Base-by-base conservation (phyloP, 805 yeast genomes). In the Candida insectorum region DNA sequence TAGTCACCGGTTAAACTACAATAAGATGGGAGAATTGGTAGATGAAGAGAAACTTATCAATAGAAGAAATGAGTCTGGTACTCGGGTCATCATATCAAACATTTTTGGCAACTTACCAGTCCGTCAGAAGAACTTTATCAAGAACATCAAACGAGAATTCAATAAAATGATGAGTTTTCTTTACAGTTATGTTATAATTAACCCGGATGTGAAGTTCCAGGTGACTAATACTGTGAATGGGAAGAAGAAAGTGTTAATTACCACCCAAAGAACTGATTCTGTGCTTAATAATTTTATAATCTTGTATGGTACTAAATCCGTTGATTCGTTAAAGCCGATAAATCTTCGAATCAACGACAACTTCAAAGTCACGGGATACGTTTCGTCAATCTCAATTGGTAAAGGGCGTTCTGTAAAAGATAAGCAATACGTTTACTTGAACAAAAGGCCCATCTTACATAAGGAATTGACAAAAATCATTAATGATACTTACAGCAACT, bases 301-400 rank as follows among this genome's bases (percentile, higher is more conserved):
- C 34, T 69, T 91, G 0, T 89, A 71, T 62, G 96, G 97, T 0
- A 58, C 83, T 10, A 72, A 69, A 32, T 80, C 83, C 4, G 60
- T 74, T 34, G 63, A 74, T 30, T 82, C 86, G 0, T 57, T 91
- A 4, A 53, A 70, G 3, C 69, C 73, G 0, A 41, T 91, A 0
- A 62, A 71, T 6, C 23, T 79, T 1, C 40, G 43, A 0, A 16
- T 35, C 10, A 44, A 65, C 30, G 49, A 60, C 37, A 37, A 37
- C 41, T 52, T 77, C 6, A 31, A 40, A 6, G 47, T 81, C 0
- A 43, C 42, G 4, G 98, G 98, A 0, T 69, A 56, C 39, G 68
- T 91, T 1, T 88, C 97, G 0, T 76, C 79, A 45, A 77, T 79
- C 25, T 79, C 93, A 0, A 81, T 83, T 56, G 96, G 96, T 0